A percentile compares a stretch with the other conserved stretches of the same genome.
Evolutionary conservation across 345 rosid species (phyloP).

Genomic region (Citrus mangshanensis): DNA sequence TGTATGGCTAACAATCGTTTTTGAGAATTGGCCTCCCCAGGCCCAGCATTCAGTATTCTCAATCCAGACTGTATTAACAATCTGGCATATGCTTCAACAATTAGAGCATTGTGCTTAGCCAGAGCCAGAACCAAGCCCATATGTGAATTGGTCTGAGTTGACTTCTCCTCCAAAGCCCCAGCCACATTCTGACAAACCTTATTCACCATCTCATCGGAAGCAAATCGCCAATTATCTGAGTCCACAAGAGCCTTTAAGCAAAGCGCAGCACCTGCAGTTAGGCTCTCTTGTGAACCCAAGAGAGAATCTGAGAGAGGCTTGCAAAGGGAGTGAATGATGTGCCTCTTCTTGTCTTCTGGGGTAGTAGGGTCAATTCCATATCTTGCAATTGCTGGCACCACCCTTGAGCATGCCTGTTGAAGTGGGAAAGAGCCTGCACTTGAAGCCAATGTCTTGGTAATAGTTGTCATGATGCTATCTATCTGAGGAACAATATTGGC

Average conservation of each 20-base stretch:
- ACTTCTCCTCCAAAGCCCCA: conserved; percentile 77
- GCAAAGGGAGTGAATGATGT: conserved; percentile 76
- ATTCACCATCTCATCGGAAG: conserved; percentile 89
- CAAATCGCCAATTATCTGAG: conserved; percentile 84
- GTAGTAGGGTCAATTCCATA: conserved; percentile 81
- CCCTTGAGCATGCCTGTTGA: conserved; percentile 96
- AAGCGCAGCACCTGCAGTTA: conserved; percentile 85
- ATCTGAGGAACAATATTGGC: conserved; percentile 88
- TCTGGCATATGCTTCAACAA: conserved; percentile 90
- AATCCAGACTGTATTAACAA: conserved; percentile 72
- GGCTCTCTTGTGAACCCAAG: conserved; percentile 71
- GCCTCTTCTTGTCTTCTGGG: conserved; percentile 64
- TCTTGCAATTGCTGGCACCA: conserved; percentile 85
- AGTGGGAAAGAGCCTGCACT: conserved; percentile 95
- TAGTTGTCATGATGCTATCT: conserved; percentile 76
- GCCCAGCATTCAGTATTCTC: conserved; percentile 52
- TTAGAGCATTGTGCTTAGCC: conserved; percentile 78
- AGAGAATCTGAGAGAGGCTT: conserved; percentile 83
- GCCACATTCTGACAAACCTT: conserved; percentile 86
- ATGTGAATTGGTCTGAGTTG: conserved; percentile 69
- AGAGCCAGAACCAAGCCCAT: conserved; percentile 78
- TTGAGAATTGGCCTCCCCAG: conserved; percentile 75
- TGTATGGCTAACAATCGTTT: conserved; percentile 78
- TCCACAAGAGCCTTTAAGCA: conserved; percentile 90
- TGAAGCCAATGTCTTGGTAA: conserved; percentile 79